Evolutionary conservation across 495 filamentous ascomycete species (phyloP).

Genomic region (Hypomontagnella monticulosa): DNA sequence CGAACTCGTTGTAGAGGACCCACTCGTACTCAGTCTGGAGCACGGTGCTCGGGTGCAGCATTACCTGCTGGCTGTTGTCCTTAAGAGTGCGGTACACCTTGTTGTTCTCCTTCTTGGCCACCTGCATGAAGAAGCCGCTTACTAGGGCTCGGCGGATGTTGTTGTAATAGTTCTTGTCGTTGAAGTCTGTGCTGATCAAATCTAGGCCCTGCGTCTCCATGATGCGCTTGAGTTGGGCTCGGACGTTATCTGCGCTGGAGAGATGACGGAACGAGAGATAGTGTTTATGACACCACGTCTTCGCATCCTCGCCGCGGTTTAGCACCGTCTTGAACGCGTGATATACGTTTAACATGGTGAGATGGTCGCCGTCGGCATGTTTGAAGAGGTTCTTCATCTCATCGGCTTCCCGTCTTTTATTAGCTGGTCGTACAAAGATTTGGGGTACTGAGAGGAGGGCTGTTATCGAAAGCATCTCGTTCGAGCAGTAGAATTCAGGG

Average conservation of each 20-base stretch:
- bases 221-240: conserved; percentile 87
- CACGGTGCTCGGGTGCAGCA: conserved; percentile 92
- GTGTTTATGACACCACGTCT: conserved; percentile 96
- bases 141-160: conserved; percentile 96
- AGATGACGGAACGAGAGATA: conserved; percentile 92
- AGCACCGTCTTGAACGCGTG: conserved; percentile 89
- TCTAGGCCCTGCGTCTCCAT: conserved; percentile 93
- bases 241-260: conserved; percentile 92
- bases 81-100: conserved; percentile 95
- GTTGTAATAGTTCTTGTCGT: conserved; percentile 96
- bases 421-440: conserved; percentile 88
- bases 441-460: conserved; percentile 94
- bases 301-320: conserved; percentile 73
- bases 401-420: conserved; percentile 88
- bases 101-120: conserved; percentile 87
- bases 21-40: conserved; percentile 88
- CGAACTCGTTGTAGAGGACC: conserved; percentile 99
- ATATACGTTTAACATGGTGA: conserved; percentile 97
- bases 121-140: conserved; percentile 99
- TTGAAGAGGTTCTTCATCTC: conserved; percentile 97
- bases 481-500: conserved; percentile 98
- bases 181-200: conserved; percentile 86
- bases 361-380: conserved; percentile 91
- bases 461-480: conserved; percentile 95
- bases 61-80: conserved; percentile 81